Conservation (phyloP, 306 rosid species). For the Crotalaria pallida region DNA sequence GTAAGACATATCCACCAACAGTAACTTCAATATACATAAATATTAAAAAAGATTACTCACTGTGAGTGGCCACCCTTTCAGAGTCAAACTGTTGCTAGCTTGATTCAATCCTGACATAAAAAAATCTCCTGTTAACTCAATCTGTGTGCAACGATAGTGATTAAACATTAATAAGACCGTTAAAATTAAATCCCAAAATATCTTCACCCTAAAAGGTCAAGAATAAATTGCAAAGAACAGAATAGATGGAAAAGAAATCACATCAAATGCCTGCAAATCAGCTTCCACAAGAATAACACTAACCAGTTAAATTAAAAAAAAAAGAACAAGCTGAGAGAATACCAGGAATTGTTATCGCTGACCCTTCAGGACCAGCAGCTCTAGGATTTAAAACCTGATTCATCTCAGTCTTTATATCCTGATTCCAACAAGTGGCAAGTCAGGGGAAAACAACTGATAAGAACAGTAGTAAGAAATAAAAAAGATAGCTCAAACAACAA, state of each 20-base stretch:
- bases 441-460: constrained; percentile 25
- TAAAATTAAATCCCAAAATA: constrained; percentile 16
- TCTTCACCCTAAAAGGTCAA: not conserved
- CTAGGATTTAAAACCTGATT: constrained; percentile 83
- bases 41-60: constrained; percentile 46
- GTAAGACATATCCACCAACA: not conserved
- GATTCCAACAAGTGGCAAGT: constrained; percentile 34
- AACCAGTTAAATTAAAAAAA: not conserved
- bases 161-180: not conserved
- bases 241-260: not conserved
- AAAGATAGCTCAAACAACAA: constrained; percentile 7
- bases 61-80: constrained; percentile 99
- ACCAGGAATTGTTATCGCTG: constrained; percentile 92
- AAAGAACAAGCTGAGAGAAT: constrained; percentile 27
- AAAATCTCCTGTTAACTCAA: constrained; percentile 26
- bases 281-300: constrained; percentile 15
- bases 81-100: constrained; percentile 86
- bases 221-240: constrained; percentile 9
- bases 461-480: constrained; percentile 9
- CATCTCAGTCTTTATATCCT: constrained; percentile 93
- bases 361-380: constrained; percentile 89
- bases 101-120: constrained; percentile 81
- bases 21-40: not conserved
- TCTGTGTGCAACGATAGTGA: constrained; percentile 1
- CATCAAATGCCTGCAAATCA: constrained; percentile 9